Conservation (phyloP, 345 rosid genomes). For the Hibiscus mutabilis region DNA sequence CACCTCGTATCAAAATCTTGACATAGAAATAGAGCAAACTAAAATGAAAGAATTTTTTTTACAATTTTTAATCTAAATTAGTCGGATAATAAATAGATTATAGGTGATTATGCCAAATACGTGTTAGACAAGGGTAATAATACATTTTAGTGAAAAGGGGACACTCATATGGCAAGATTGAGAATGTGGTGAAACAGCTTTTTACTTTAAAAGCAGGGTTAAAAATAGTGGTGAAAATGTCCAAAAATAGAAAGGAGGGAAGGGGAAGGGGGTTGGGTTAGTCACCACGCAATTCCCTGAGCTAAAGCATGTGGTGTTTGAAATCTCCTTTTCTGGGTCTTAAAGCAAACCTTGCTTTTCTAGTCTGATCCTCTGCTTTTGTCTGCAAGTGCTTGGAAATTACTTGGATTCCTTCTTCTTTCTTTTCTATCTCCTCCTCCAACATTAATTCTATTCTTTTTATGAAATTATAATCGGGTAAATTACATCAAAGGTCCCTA, state of each 20-base stretch:
- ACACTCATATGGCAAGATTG: not conserved
- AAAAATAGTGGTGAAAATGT: not conserved
- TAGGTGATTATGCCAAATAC: too few relatives aligned
- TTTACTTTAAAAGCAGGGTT: not conserved
- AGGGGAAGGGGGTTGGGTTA: constrained; percentile 22
- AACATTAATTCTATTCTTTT: not conserved
- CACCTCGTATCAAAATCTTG: too few relatives aligned
- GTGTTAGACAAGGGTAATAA: too few relatives aligned
- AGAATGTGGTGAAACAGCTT: not conserved
- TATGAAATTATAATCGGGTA: too few relatives aligned
- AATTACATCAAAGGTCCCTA: too few relatives aligned
- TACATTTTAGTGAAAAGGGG: not conserved
- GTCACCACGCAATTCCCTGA: constrained; percentile 44
- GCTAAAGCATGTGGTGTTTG: constrained; percentile 37
- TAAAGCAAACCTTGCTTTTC: constrained; percentile 50
- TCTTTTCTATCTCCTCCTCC: not conserved
- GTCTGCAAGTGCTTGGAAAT: constrained; percentile 49
- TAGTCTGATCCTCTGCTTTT: constrained; percentile 49
- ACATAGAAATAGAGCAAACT: too few relatives aligned
- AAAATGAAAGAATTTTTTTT: too few relatives aligned
- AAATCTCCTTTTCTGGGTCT: constrained; percentile 56
- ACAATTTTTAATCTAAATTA: too few relatives aligned
- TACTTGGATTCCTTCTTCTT: constrained; percentile 36
- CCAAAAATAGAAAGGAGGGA: constrained; percentile 19
- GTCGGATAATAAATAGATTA: too few relatives aligned